These are phyloP conservation scores for Solanum chacoense DNA, from an alignment of 305 asterid species.

Conservation along the genomic window DNA sequence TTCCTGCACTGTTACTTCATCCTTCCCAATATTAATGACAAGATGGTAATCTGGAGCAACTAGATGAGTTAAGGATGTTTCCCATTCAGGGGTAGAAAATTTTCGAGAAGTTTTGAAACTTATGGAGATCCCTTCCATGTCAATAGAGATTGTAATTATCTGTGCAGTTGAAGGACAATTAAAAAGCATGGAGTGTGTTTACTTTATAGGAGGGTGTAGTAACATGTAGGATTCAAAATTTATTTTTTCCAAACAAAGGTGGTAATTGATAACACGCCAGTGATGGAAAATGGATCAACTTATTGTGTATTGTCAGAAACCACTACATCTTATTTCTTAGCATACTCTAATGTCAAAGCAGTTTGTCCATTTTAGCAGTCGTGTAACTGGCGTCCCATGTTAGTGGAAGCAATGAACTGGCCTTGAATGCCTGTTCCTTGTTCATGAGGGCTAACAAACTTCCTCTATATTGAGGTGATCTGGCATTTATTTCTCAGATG, in stretches of 20 bases:
- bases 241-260: not conserved
- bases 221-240: not conserved
- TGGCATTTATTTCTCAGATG: not conserved
- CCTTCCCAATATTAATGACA: not conserved
- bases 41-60: not conserved
- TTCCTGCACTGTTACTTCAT: not conserved
- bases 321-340: not conserved
- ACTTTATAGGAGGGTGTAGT: not conserved
- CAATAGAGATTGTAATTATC: not conserved
- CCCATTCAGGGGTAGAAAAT: not conserved
- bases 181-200: not conserved
- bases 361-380: not conserved
- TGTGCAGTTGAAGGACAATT: not conserved
- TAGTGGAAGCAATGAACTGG: not conserved
- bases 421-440: not conserved
- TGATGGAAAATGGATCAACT: not conserved
- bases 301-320: not conserved
- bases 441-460: not conserved
- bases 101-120: not conserved
- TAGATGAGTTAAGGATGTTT: not conserved
- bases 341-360: not conserved
- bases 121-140: not conserved
- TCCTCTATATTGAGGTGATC: not conserved
- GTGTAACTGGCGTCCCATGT: not conserved
- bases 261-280: not conserved